These are phyloP conservation scores for Eucalyptus paniculata DNA, from an alignment of 345 rosid genomes.

Conservation along the genomic window DNA sequence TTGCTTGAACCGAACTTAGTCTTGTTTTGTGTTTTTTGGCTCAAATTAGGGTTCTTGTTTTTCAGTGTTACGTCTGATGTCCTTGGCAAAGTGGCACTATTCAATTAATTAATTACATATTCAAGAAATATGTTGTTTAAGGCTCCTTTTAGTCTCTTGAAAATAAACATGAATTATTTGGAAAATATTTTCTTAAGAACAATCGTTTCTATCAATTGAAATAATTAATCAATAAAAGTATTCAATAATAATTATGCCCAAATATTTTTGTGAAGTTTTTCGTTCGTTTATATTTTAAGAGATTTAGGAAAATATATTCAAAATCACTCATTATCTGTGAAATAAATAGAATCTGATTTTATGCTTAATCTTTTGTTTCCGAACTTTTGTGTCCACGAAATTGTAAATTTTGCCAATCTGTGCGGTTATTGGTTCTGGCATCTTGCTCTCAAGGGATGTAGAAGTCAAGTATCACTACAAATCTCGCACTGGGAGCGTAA, in stretches of 20 bases:
- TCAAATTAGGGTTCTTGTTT: background rate
- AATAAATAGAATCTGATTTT: fast-evolving
- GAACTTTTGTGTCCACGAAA: background rate
- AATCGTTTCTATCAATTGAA: background rate
- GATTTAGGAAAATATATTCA: too few species aligned
- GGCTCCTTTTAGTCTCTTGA: background rate
- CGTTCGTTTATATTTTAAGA: fast-evolving
- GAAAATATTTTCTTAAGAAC: too few species aligned
- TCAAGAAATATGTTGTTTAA: background rate
- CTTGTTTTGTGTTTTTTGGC: background rate
- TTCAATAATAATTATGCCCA: background rate
- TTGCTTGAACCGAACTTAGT: background rate
- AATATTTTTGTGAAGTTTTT: too few species aligned
- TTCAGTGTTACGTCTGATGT: background rate
- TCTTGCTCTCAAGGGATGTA: background rate
- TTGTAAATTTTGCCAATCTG: background rate
- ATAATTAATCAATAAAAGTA: background rate
- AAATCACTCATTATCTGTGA: too few species aligned
- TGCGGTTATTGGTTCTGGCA: background rate
- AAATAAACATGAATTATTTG: background rate
- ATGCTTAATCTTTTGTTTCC: background rate
- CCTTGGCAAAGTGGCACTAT: background rate
- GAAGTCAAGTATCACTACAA: background rate
- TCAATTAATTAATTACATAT: background rate
- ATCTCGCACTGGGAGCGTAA: background rate